These are phyloP conservation scores for Isabelozyma pseudorhagii DNA, from an alignment of 805 yeast species.

Conservation along the genomic window DNA sequence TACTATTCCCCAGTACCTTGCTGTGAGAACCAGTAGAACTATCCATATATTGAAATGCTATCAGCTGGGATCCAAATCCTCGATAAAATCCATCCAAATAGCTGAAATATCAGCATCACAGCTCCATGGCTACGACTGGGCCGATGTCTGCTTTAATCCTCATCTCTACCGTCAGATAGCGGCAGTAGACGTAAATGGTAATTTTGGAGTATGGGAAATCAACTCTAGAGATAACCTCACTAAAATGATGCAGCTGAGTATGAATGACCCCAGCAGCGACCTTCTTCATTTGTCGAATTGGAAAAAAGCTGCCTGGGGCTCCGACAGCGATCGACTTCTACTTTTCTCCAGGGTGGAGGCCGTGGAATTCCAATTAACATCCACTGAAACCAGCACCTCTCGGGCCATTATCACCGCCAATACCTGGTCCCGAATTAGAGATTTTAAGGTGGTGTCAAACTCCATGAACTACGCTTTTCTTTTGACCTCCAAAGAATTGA, in stretches of 20 bases:
- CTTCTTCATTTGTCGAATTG: constrained; percentile 54
- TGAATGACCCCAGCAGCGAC: constrained; percentile 27
- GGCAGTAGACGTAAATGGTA: constrained; percentile 51
- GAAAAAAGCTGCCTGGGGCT: constrained; percentile 50
- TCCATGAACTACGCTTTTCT: constrained; percentile 41
- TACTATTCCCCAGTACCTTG: constrained; percentile 21
- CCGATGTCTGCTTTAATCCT: constrained; percentile 47
- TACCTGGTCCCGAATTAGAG: constrained; percentile 52
- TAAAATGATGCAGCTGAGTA: not conserved
- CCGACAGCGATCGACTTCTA: constrained; percentile 21
- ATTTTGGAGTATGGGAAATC: constrained; percentile 43
- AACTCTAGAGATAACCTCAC: not conserved
- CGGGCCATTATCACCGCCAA: constrained; percentile 44
- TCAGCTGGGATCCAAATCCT: not conserved
- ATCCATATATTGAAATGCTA: not conserved
- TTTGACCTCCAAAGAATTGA: constrained; percentile 65
- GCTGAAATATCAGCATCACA: constrained; percentile 17
- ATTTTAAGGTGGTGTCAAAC: constrained; percentile 18
- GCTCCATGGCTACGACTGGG: constrained; percentile 32
- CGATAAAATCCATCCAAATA: constrained; percentile 4
- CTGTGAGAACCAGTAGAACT: constrained; percentile 33
- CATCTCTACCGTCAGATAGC: constrained; percentile 36
- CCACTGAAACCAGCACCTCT: constrained; percentile 1
- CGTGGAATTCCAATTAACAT: constrained; percentile 10
- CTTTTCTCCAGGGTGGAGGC: constrained; percentile 10